Percentiles rank a stretch among this genome's conserved stretches.
Evolutionary conservation across 345 rosid genomes (phyloP).

Genomic region (Gossypium herbaceum): DNA sequence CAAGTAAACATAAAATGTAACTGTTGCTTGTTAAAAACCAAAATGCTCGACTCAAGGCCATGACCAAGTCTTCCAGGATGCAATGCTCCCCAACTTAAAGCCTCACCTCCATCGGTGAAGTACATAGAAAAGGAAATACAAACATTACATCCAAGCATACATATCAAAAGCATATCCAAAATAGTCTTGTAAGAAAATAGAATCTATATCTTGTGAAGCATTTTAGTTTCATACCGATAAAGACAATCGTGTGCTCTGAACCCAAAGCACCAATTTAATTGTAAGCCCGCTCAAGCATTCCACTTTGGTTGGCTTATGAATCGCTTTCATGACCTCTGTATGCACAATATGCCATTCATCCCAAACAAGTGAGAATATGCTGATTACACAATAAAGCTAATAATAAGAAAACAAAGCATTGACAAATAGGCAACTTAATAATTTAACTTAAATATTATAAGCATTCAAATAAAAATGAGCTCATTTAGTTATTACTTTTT

Average conservation of each 20-base stretch:
- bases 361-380: constrained; percentile 13
- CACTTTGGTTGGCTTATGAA: constrained; percentile 63
- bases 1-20: constrained; percentile 24
- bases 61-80: constrained; percentile 89
- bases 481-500: constrained; percentile 49
- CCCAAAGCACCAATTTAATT: constrained; percentile 70
- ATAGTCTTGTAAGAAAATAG: not conserved
- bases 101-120: constrained; percentile 54
- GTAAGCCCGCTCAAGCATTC: constrained; percentile 64
- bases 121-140: constrained; percentile 16
- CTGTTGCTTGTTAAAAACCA: constrained; percentile 66
- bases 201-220: constrained; percentile 13
- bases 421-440: not conserved
- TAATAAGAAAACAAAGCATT: not conserved
- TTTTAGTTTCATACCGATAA: constrained; percentile 55
- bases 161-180: constrained; percentile 5
- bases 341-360: constrained; percentile 1
- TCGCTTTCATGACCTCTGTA: constrained; percentile 58
- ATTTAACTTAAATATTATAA: constrained; percentile 1
- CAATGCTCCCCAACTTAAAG: constrained; percentile 93
- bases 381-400: not conserved
- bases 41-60: constrained; percentile 62
- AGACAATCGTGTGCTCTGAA: constrained; percentile 87
- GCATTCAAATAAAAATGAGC: constrained; percentile 8
- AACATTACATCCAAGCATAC: constrained; percentile 5